Base-by-base conservation (phyloP, 345 rosid species). In the Durio zibethinus region DNA sequence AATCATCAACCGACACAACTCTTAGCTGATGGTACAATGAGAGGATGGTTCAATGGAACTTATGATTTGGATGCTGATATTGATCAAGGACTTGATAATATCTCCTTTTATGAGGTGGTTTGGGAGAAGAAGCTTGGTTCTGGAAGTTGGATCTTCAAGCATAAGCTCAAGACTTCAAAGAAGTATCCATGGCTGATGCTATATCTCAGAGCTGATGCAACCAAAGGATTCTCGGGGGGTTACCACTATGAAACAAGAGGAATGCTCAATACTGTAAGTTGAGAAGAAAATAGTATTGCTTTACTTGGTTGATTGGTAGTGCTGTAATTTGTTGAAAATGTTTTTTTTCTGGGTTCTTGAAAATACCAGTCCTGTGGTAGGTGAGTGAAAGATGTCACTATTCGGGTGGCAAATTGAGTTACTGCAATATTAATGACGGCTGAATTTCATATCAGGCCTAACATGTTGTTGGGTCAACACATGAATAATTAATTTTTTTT, bases 101-200 rank as follows among this genome's bases (percentile, higher is more conserved):
- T 77, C 60, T 92, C 94, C 40, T 93, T 80, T 76, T 89, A 86
- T 80, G 86, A 84, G 73, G 93, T 93, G 18, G 78, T 83, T 78
- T 93, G 98, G 97, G 90, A 87, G 85, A 91, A 93, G 87, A 83
- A 81, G 81, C 53, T 90, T 20, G 93, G 92, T 48, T 80, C 74
- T 50, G 97, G 94, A 10, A 80, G 92, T 67, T 93, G 98, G 98
- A 82, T 79, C 23, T 93, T 93, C 76, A 90, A 80, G 65, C 90
- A 88, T 78, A 88, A 82, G 80, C 89, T 93, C 75, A 87, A 86
- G 84, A 91, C 97, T 54, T 87, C 97, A 60, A 68, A 67, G 15
- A 90, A 88, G 78, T 91, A 93, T 82, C 93, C 94, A 82, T 93
- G 98, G 98, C 57, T 91, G 83, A 93, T 93, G 98, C 89, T 93